phyloP scores from a whole-genome alignment of 2,329 filamentous ascomycete genomes.

The Stemphylium lycopersici region DNA sequence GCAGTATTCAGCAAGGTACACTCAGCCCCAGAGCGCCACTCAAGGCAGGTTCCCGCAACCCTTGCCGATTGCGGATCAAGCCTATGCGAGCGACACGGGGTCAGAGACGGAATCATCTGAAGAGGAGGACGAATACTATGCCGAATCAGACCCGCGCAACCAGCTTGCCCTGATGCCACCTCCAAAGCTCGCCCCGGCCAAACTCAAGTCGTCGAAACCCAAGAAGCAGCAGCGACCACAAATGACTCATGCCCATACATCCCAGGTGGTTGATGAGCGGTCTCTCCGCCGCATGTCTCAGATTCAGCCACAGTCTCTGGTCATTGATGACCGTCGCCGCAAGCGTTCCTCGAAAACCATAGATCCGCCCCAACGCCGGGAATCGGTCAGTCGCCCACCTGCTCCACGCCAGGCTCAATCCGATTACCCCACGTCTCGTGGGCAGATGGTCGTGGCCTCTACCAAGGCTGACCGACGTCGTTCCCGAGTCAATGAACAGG shows the following conservation, averaged over 20 bases:
- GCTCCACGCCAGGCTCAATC: constrained; percentile 45
- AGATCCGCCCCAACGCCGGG: constrained; percentile 26
- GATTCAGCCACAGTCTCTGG: constrained; percentile 16
- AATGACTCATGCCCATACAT: constrained; percentile 36
- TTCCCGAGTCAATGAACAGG: constrained; percentile 36
- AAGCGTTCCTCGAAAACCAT: constrained; percentile 22
- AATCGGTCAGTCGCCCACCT: constrained; percentile 41
- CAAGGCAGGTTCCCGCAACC: constrained; percentile 7
- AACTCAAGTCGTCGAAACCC: constrained; percentile 9
- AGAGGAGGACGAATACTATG: constrained; percentile 20
- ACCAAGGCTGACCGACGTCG: constrained; percentile 32
- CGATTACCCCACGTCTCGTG: constrained; percentile 31
- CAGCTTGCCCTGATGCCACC: constrained; percentile 36
- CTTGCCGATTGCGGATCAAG: constrained; percentile 21
- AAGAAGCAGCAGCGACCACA: constrained; percentile 27
- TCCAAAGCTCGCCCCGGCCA: constrained; percentile 19
- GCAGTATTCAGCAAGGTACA: constrained; percentile 39
- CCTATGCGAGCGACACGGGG: constrained; percentile 18
- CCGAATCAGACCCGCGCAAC: constrained; percentile 11
- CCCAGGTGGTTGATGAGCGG: constrained; percentile 22
- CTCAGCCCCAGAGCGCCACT: constrained; percentile 19
- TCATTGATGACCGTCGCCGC: constrained; percentile 20
- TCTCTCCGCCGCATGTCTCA: constrained; percentile 14
- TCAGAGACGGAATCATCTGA: constrained; percentile 22
- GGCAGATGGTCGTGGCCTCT: constrained; percentile 32